A percentile compares a stretch with the other conserved stretches of the same genome.
These are phyloP conservation scores for Musa balbisiana DNA, from an alignment of 202 grass and related monocot species.

Conservation along the genomic window DNA sequence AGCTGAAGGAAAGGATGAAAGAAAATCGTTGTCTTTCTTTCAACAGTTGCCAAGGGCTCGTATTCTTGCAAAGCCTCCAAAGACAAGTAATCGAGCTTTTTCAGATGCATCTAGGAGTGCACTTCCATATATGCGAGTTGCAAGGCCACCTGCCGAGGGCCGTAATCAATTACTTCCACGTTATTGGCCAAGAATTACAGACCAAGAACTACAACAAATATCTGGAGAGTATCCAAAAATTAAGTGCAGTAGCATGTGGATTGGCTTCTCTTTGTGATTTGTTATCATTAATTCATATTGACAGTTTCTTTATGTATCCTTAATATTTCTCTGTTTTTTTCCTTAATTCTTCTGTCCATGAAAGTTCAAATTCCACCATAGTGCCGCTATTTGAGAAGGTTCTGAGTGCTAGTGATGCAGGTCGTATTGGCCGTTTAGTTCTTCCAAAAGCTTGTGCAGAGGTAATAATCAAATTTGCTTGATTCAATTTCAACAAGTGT, in stretches of 20 bases:
- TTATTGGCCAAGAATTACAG: constrained; percentile 99
- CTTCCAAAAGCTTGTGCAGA: constrained; percentile 99
- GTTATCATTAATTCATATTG: constrained; percentile 4
- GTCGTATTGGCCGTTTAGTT: constrained; percentile 95
- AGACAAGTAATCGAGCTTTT: constrained; percentile 35
- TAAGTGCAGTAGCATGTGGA: not conserved
- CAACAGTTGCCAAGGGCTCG: constrained; percentile 60
- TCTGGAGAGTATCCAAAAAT: constrained; percentile 93
- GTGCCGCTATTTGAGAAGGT: constrained; percentile 99
- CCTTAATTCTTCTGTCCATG: constrained; percentile 39
- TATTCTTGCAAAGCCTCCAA: constrained; percentile 51
- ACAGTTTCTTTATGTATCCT: not conserved
- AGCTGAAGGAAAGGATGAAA: constrained; percentile 51
- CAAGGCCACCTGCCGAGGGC: constrained; percentile 82
- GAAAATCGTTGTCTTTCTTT: constrained; percentile 37
- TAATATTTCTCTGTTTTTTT: constrained; percentile 20
- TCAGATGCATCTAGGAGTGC: constrained; percentile 63
- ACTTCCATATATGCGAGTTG: constrained; percentile 83
- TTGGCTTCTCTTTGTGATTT: constrained; percentile 5
- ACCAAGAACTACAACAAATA: constrained; percentile 98
- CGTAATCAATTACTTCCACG: constrained; percentile 93
- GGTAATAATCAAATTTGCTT: constrained; percentile 38
- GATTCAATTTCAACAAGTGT: not conserved
- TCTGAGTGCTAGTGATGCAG: constrained; percentile 92
- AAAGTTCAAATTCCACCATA: constrained; percentile 92